A percentile compares a stretch with the other conserved stretches of the same genome.
These are phyloP conservation scores for Glycyrrhiza uralensis DNA, from an alignment of 306 rosid genomes.

Conservation along the genomic window DNA sequence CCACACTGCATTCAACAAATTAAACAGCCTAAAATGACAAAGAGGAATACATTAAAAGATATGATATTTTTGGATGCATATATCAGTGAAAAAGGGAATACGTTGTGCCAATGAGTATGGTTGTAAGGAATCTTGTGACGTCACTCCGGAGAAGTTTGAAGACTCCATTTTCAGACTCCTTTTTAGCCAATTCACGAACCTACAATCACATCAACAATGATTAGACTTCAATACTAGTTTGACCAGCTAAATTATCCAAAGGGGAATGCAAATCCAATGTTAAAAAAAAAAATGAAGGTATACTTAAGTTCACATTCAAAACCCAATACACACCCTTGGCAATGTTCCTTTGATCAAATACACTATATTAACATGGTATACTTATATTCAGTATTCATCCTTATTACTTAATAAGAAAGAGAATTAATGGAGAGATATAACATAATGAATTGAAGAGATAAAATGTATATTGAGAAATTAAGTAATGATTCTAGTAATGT, in stretches of 20 bases:
- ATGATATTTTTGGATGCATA: neutral
- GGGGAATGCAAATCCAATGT: neutral
- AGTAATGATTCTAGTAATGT: no score
- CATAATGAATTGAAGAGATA: no score
- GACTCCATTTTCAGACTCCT: conserved; percentile 60
- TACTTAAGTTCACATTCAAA: no score
- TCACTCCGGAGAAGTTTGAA: conserved; percentile 66
- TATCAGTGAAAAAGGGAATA: neutral
- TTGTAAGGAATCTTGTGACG: conserved; percentile 27
- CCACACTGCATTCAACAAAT: neutral
- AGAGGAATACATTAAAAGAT: neutral
- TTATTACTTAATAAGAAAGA: no score
- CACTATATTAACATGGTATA: no score
- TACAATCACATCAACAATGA: conserved; percentile 29
- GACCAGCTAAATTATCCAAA: neutral
- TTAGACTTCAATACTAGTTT: conserved; percentile 22
- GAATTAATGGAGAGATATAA: no score
- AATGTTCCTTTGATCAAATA: no score
- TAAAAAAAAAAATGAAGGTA: conserved; percentile 3
- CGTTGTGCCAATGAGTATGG: conserved; percentile 14
- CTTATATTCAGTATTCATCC: no score
- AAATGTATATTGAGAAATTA: no score
- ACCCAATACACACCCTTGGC: no score
- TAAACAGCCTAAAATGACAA: neutral
- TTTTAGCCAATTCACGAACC: conserved; percentile 73